phyloP scores from a whole-genome alignment of 768 basidiomycete species.

The Boletus rex-veris region DNA sequence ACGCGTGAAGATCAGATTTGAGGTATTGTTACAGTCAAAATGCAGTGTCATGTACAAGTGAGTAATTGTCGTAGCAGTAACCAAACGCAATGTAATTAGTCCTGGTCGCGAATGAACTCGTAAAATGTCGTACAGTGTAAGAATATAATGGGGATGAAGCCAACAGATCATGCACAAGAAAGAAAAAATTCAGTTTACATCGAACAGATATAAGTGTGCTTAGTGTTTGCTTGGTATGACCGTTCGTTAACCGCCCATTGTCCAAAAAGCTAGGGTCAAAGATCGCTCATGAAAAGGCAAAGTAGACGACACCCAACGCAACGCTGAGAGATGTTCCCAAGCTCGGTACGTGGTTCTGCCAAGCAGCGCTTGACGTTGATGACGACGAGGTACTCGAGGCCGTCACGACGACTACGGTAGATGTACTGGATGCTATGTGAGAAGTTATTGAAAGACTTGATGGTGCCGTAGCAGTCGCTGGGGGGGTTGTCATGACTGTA shows the following conservation, averaged over 20 bases:
- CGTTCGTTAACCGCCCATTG: constrained; percentile 7
- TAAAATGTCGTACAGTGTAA: constrained; percentile 14
- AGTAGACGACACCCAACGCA: constrained; percentile 15
- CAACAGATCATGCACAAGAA: constrained; percentile 17
- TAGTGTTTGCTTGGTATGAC: constrained; percentile 2
- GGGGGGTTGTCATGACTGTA: neutral
- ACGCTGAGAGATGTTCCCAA: constrained; percentile 13
- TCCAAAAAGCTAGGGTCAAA: constrained; percentile 9
- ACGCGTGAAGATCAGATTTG: neutral
- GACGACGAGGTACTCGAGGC: constrained; percentile 7
- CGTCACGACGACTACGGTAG: constrained; percentile 6
- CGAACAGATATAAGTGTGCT: constrained; percentile 8
- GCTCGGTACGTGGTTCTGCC: constrained; percentile 21
- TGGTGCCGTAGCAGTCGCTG: constrained; percentile 1
- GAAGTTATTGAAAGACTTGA: neutral
- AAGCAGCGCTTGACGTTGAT: constrained; percentile 22
- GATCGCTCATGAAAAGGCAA: constrained; percentile 18
- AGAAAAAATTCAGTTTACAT: constrained; percentile 8
- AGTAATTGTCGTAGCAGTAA: constrained; percentile 13
- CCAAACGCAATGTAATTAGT: constrained; percentile 8
- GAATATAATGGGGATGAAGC: neutral
- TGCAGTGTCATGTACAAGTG: constrained; percentile 22
- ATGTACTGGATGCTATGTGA: neutral
- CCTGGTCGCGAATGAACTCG: constrained; percentile 10
- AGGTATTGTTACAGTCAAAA: constrained; percentile 23